A percentile compares a stretch with the other conserved stretches of the same genome.
Evolutionary conservation across 768 basidiomycete genomes (phyloP).

Genomic region (Strobilomyces dryophilus): DNA sequence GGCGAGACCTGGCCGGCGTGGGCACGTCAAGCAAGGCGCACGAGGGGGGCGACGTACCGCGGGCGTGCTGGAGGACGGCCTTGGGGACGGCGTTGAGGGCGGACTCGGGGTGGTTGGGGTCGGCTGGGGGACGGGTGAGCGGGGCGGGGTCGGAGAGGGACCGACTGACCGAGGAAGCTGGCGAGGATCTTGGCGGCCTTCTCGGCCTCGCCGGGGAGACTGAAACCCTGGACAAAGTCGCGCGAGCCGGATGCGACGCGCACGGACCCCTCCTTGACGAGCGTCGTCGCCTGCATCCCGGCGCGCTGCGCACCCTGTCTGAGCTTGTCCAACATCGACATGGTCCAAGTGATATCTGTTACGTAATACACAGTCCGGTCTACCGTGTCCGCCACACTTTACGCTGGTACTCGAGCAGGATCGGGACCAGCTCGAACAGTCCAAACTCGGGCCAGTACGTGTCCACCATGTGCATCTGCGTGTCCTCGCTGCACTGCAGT

Average conservation of each 20-base stretch:
- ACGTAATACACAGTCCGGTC: conserved; percentile 16
- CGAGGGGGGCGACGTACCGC: conserved; percentile 51
- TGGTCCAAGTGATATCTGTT: conserved; percentile 18
- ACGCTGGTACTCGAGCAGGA: conserved; percentile 84
- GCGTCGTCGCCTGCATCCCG: conserved; percentile 72
- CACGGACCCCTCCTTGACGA: conserved; percentile 60
- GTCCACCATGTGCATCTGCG: conserved; percentile 81
- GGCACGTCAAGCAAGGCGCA: neutral
- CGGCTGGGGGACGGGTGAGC: conserved; percentile 46
- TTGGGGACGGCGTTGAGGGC: conserved; percentile 95
- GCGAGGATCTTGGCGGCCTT: conserved; percentile 91
- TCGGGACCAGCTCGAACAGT: conserved; percentile 78
- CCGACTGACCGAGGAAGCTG: conserved; percentile 75
- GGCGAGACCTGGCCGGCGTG: conserved; percentile 63
- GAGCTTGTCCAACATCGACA: conserved; percentile 79
- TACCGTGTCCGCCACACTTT: conserved; percentile 44
- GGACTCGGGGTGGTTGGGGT: conserved; percentile 81
- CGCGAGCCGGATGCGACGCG: conserved; percentile 72
- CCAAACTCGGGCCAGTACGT: conserved; percentile 95
- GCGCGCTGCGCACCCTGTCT: conserved; percentile 77
- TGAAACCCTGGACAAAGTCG: conserved; percentile 81
- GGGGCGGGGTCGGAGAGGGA: neutral
- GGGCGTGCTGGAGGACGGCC: conserved; percentile 81
- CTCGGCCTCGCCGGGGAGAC: conserved; percentile 87
- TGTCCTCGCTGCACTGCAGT: conserved; percentile 69